These are phyloP conservation scores for Phialophora macrospora DNA, from an alignment of 2,329 filamentous ascomycete species.

Conservation along the genomic window DNA sequence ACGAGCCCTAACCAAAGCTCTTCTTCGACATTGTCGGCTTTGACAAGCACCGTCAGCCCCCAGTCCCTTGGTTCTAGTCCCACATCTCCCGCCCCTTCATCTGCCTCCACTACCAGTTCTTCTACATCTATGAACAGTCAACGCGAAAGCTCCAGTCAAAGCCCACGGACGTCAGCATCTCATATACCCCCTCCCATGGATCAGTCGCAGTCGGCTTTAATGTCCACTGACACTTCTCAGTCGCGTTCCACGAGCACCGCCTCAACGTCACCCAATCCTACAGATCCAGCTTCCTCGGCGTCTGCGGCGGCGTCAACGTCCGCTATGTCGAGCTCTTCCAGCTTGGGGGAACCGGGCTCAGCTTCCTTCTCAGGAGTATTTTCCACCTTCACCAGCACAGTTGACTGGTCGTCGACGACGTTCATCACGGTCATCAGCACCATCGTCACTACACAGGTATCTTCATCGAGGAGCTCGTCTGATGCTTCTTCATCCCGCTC, in stretches of 20 bases:
- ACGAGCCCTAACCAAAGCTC: not conserved
- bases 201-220: not conserved
- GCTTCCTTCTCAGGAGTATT: not conserved
- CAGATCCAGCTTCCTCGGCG: not conserved
- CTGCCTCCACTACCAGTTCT: not conserved
- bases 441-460: not conserved
- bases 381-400: conserved; percentile 1
- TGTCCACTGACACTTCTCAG: not conserved
- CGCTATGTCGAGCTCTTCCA: not conserved
- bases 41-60: not conserved
- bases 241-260: not conserved
- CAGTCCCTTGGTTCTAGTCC: not conserved
- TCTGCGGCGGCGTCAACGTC: not conserved
- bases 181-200: not conserved
- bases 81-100: not conserved
- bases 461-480: not conserved
- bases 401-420: not conserved
- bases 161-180: not conserved
- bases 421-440: not conserved
- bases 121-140: not conserved
- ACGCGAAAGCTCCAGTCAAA: not conserved
- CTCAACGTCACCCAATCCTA: not conserved
- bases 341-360: not conserved
- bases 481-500: not conserved
- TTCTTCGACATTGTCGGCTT: not conserved